Evolutionary conservation across 192 early-diverging fungal genomes (phyloP), one percentile per base, ranked within the genome.

Genomic region (Dimargaris verticillata): DNA sequence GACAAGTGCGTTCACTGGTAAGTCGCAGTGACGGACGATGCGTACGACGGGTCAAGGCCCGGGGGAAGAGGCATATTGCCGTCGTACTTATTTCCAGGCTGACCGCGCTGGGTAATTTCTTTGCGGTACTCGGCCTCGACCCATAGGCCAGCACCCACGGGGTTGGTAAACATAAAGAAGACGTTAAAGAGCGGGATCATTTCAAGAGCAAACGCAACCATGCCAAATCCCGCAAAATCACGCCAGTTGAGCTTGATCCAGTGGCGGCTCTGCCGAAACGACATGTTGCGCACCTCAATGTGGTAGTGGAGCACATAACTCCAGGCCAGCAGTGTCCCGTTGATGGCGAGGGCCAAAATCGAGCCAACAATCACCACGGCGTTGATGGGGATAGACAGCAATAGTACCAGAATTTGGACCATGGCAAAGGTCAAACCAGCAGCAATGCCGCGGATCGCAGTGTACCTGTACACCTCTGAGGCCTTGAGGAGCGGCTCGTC

Each of bases 111-210:
- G 12, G 22, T 43, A 11, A 59, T 41, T 26, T 59, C 57, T 33
- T 44, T 33, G 57, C 22, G 57, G 43, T 44, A 59, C 43, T 43
- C 41, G n/a, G 41, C 33, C 57, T 59, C 57, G 3, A 70, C 73
- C 73, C 73, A 75, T 0, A 75, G 65, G 25, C 67, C 73, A 3
- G 70, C 67, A 14, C 73, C 73, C 17, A 75, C 62, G n/a, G 63
- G 62, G 64, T 75, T 75, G 15, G 73, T 75, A 45, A 75, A 69
- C 54, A 65, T 63, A 46, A 73, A 76, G 22, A 70, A 24, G 44
- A 74, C 61, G n/a, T 59, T 59, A 59, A 59, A 43, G n/a, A 59
- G 28, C 22, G 74, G 74, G 5, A 76, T 46, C 52, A 73, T 22
- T 61, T 73, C 62, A n/a, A 73, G 53, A 15, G 61, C 62, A 22